A percentile compares a stretch with the other conserved stretches of the same genome.
phyloP scores from a whole-genome alignment of 192 early-diverging fungal genomes.

The Gryganskiella cystojenkinii region DNA sequence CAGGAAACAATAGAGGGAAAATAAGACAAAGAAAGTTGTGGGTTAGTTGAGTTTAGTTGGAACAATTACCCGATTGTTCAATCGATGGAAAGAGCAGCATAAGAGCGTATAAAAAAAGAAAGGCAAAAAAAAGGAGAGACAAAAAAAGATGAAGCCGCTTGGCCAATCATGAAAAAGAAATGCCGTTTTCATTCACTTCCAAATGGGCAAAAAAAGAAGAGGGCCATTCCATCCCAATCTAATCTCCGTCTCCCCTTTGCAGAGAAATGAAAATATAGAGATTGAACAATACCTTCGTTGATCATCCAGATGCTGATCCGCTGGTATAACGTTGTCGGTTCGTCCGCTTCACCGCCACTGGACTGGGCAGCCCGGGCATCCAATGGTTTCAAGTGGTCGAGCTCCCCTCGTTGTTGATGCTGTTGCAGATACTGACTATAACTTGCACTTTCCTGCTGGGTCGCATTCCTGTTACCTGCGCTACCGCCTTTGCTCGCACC shows the following conservation, averaged over 20 bases:
- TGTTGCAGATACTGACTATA: no score
- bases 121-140: not conserved
- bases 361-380: not conserved
- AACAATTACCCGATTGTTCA: no score
- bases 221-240: not conserved
- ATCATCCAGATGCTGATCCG: conserved; percentile 56
- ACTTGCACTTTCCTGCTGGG: no score
- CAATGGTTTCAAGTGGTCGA: not conserved
- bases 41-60: no score
- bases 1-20: no score
- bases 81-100: no score
- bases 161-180: no score
- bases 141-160: no score
- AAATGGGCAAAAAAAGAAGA: not conserved
- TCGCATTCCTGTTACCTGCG: no score
- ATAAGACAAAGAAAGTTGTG: no score
- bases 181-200: no score
- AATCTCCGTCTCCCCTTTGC: not conserved
- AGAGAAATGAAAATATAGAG: conserved; percentile 1
- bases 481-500: not conserved
- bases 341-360: conserved; percentile 4
- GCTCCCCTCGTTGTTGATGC: not conserved
- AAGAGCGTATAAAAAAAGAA: no score
- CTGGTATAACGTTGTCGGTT: conserved; percentile 29
- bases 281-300: conserved; percentile 47